A percentile compares a stretch with the other conserved stretches of the same genome.
These are phyloP conservation scores for Ambrosiella xylebori DNA, from an alignment of 2,329 filamentous ascomycete genomes.

Conservation along the genomic window DNA sequence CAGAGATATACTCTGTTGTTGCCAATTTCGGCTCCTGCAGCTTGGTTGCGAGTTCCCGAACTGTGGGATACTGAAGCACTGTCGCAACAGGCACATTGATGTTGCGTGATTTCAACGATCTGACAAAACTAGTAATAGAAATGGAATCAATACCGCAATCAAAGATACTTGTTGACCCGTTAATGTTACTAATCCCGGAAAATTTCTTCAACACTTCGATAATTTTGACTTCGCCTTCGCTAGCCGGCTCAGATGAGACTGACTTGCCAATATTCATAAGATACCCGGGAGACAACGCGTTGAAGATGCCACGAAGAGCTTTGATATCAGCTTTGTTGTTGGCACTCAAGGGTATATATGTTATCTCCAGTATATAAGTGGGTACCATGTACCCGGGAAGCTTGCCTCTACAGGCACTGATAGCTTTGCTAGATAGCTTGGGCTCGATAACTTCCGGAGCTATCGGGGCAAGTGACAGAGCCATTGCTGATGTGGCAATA, in stretches of 20 bases:
- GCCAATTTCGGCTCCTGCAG: conserved; percentile 15
- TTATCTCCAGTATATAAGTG: conserved; percentile 58
- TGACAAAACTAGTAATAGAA: conserved; percentile 54
- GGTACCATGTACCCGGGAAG: conserved; percentile 84
- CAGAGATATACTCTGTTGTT: conserved; percentile 1
- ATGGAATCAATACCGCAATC: conserved; percentile 82
- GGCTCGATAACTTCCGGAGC: neutral
- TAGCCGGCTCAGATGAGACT: conserved; percentile 16
- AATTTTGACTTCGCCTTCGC: conserved; percentile 25
- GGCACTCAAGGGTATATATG: conserved; percentile 58
- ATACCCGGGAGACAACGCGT: conserved; percentile 38
- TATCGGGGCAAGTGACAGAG: neutral
- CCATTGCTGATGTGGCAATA: conserved; percentile 22
- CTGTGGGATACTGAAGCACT: conserved; percentile 45
- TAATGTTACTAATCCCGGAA: conserved; percentile 28
- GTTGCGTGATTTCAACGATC: conserved; percentile 44
- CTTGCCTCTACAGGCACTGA: conserved; percentile 46
- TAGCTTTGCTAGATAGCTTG: conserved; percentile 21
- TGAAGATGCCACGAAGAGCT: conserved; percentile 48
- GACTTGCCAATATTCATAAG: conserved; percentile 23
- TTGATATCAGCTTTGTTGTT: conserved; percentile 83
- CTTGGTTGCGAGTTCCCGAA: conserved; percentile 29
- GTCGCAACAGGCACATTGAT: conserved; percentile 45
- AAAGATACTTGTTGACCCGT: conserved; percentile 50
- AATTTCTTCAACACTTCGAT: conserved; percentile 36